Evolutionary conservation across 169 alveolate genomes (phyloP).

Genomic region (Cryptosporidium sp.): DNA sequence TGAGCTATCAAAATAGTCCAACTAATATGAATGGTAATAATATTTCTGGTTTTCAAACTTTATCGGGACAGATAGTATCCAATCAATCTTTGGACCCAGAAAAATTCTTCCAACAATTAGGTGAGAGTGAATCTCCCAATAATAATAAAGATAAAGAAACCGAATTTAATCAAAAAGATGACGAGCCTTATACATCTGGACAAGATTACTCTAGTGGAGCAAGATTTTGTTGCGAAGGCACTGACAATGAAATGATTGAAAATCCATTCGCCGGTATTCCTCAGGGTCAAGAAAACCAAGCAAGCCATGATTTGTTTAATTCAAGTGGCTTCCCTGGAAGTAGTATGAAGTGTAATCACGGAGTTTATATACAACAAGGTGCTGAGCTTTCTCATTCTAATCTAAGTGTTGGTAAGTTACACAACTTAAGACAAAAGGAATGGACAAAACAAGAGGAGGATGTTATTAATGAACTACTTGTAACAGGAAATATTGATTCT

Average conservation of each 20-base stretch:
- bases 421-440: conserved; percentile 42
- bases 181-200: not conserved
- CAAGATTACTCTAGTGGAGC: not conserved
- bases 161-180: not conserved
- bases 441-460: conserved; percentile 64
- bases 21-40: not conserved
- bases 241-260: not conserved
- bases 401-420: not conserved
- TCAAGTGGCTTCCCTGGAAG: not conserved
- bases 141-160: not conserved
- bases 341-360: not conserved
- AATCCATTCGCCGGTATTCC: not conserved
- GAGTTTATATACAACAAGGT: not conserved
- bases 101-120: conserved; percentile 81
- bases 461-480: conserved; percentile 17
- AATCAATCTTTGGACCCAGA: conserved; percentile 78
- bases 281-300: not conserved
- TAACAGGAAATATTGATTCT: conserved; percentile 72
- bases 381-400: conserved; percentile 27
- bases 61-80: not conserved
- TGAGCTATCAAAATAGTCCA: conserved; percentile 58
- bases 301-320: not conserved
- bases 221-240: not conserved
- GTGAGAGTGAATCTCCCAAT: conserved; percentile 38
- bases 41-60: not conserved